Evolutionary conservation across 257 asterid genomes (phyloP), one percentile per base, ranked within the genome.

Genomic region (Solanum etuberosum): DNA sequence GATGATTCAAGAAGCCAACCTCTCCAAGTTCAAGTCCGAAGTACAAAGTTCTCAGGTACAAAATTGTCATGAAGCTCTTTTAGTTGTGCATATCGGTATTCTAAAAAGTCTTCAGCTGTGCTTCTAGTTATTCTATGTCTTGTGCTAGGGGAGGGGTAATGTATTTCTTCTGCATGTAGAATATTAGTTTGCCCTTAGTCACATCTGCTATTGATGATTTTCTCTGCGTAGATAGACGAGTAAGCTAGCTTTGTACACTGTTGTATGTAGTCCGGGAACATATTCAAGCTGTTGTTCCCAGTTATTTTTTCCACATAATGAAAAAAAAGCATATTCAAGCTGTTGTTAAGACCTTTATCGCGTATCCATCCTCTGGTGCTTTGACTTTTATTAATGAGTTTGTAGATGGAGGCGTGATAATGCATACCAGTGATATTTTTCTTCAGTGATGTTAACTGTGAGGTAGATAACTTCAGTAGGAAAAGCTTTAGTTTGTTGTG

Each of bases 11-110:
- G 94, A 93, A 85, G 88, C 93, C 73, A 91, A 86, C 86, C 90
- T 92, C 68, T 84, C 92, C 87, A 93, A 88, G 89, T 94, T 94
- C 59, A 91, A 90, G 90, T 91, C 95, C 23, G 95, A 93, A 88
- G 92, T 94, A 35, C 89, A 92, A 84, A 92, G 89, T 90, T 93
- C 94, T 78, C 93, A 92, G 94, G 97, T 94, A 91, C 43, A 84
- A 16, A 27, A 48, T 63, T 21, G 43, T 48, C 68, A 81, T 46
- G 68, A 81, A 48, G 42, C 68, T 81, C n/a, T 81, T 3, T 80
- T 80, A 80, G 65, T 80, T 43, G 43, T 48, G 29, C 63, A 27
- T 9, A 9, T 29, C 2, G 3, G 29, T 46, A 80, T 46, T 80
- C 61, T 46, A 78, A 27, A 78, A 78, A 43, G 5, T 46, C 15